phyloP scores from a whole-genome alignment of 1,284 basidiomycete species.

The Heterobasidion annosum region DNA sequence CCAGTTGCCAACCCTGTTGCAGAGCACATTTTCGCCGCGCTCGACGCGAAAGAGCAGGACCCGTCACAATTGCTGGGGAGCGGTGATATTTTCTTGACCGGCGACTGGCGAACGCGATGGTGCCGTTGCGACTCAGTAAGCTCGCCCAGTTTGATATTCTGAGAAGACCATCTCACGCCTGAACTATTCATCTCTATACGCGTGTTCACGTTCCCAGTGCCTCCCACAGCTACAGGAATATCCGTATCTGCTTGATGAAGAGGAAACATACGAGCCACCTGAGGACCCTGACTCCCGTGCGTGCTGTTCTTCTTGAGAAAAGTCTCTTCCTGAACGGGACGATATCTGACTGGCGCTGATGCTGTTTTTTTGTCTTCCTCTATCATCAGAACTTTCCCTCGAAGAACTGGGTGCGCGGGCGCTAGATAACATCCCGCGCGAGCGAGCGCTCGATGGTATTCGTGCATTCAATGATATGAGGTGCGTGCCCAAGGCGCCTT shows the following conservation, averaged over 20 bases:
- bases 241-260: slow-evolving; percentile 61
- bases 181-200: not conserved
- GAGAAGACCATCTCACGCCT: slow-evolving; percentile 2
- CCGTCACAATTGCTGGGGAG: slow-evolving; percentile 24
- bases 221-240: slow-evolving; percentile 37
- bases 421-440: slow-evolving; percentile 58
- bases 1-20: slow-evolving; percentile 35
- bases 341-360: not conserved
- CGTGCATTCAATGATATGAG: slow-evolving; percentile 73
- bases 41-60: not conserved
- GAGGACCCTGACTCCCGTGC: slow-evolving; percentile 73
- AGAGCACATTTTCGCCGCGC: slow-evolving; percentile 26
- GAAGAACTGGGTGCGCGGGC: slow-evolving; percentile 77
- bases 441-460: slow-evolving; percentile 71
- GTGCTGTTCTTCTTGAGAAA: slow-evolving; percentile 4
- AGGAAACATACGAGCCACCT: slow-evolving; percentile 74
- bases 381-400: slow-evolving; percentile 47
- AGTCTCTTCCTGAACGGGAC: not conserved
- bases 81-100: slow-evolving; percentile 66
- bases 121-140: slow-evolving; percentile 57
- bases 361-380: not conserved
- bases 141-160: slow-evolving; percentile 7
- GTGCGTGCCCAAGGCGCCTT: slow-evolving; percentile 22
- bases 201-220: slow-evolving; percentile 34
- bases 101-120: slow-evolving; percentile 66